phyloP scores from a whole-genome alignment of 768 basidiomycete species.

The Lactifluus hygrophoroides region DNA sequence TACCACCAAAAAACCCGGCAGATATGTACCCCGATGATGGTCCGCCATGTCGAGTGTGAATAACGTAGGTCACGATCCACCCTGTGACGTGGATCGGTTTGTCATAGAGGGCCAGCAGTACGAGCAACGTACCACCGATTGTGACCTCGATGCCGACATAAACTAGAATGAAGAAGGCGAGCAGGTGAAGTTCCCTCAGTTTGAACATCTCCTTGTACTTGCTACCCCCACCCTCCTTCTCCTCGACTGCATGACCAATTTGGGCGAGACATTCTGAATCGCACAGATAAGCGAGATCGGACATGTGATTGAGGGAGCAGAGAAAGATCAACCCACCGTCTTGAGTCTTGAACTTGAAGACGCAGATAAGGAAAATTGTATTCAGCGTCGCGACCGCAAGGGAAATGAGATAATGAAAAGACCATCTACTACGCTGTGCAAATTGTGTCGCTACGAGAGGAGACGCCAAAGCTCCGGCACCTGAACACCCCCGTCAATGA shows the following conservation, averaged over 20 bases:
- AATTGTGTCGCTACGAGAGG: conserved; percentile 83
- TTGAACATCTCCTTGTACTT: conserved; percentile 40
- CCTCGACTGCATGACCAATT: conserved; percentile 41
- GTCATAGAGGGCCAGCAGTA: neutral
- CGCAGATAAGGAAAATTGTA: conserved; percentile 37
- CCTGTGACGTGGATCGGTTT: conserved; percentile 26
- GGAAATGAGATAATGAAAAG: conserved; percentile 67
- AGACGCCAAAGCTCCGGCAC: conserved; percentile 54
- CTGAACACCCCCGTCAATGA: conserved; percentile 26
- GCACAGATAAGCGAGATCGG: neutral
- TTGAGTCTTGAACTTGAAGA: conserved; percentile 65
- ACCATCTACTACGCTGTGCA: conserved; percentile 56
- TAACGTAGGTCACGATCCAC: conserved; percentile 49
- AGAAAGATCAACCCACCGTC: conserved; percentile 40
- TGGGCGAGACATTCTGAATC: conserved; percentile 42
- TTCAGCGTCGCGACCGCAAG: conserved; percentile 59
- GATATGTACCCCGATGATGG: conserved; percentile 42
- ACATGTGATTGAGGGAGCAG: neutral
- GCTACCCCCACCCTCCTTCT: conserved; percentile 33
- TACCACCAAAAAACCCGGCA: conserved; percentile 40
- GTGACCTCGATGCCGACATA: conserved; percentile 36
- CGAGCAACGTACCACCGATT: conserved; percentile 28
- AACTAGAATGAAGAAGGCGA: conserved; percentile 37
- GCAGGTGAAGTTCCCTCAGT: conserved; percentile 31
- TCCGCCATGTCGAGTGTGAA: conserved; percentile 38